Evolutionary conservation across 75 land plant genomes (phyloP).

Genomic region (Cunninghamia lanceolata): DNA sequence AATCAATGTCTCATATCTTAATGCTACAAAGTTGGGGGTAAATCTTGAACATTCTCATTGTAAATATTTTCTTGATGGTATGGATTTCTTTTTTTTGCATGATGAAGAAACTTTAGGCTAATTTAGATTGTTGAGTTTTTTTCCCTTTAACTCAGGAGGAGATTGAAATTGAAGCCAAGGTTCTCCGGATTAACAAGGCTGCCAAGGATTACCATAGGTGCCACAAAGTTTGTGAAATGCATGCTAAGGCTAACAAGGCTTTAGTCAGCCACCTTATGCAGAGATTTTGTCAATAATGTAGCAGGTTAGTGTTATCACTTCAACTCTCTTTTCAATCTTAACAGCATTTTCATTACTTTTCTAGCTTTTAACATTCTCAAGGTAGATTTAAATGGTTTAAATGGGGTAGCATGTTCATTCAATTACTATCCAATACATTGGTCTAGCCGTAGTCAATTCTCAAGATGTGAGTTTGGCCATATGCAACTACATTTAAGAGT

Average conservation of each 20-base stretch:
- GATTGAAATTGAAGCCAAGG: too few relatives aligned
- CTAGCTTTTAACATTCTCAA: too few relatives aligned
- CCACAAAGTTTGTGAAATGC: slow-evolving; percentile 85
- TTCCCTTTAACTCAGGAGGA: too few relatives aligned
- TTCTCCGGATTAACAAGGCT: slow-evolving; percentile 11
- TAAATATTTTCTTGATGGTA: too few relatives aligned
- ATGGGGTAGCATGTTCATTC: neutral
- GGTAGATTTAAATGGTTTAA: neutral
- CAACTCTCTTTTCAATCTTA: neutral
- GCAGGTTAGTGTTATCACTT: slow-evolving; percentile 44
- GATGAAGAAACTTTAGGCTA: too few relatives aligned
- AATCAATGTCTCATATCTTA: too few relatives aligned
- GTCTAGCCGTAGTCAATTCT: neutral
- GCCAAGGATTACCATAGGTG: slow-evolving; percentile 86
- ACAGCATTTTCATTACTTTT: neutral
- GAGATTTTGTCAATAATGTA: slow-evolving; percentile 93
- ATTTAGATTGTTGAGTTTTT: too few relatives aligned
- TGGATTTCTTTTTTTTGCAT: too few relatives aligned
- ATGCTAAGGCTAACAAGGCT: slow-evolving; percentile 71
- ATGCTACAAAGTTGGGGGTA: too few relatives aligned
- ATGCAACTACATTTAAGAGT: neutral
- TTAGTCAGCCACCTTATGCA: slow-evolving; percentile 73
- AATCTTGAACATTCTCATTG: too few relatives aligned
- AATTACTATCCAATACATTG: neutral
- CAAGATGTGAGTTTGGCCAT: neutral